Base-by-base conservation (phyloP, 306 rosid species). In the Prunus mira region DNA sequence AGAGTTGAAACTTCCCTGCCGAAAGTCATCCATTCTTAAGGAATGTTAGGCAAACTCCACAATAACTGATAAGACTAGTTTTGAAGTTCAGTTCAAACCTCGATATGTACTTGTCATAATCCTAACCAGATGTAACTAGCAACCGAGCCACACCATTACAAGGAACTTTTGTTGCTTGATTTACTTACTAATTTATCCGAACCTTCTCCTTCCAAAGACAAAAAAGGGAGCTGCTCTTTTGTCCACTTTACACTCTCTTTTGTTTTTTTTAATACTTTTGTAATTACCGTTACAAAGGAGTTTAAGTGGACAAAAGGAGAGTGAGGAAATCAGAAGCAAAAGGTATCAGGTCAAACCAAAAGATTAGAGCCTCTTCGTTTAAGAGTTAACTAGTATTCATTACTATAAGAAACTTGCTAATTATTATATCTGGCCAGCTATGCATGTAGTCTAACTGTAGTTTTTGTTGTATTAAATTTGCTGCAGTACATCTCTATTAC, bases 21-120 rank as follows among this genome's bases (percentile, higher is more conserved):
- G 9, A 38, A 38, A 38, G 43, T 38, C 43, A 38, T 38, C 5
- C 43, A 38, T 38, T 38, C 43, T 64, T 12, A 2, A 41, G 67
- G 65, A 79, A 74, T 41, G 75, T 74, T 61, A 61, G 83, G 76
- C 69, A 28, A 61, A 74, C 65, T 60, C 83, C 79, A 60, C 79
- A 17, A 3, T 3, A n/a, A 38, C 30, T 66, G 56, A 79, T 28
- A 73, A 7, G 50, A n/a, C 62, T 22, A 54, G 17, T 56, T 30
- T 27, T 10, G 51, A 18, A 49, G 57, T 32, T 20, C 28, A 8
- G 50, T 22, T 38, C 49, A 51, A 64, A 51, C 51, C 34, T 49
- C 6, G 32, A 63, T 66, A 17, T 7, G 51, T 65, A 67, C 74
- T 51, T 68, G 34, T 67, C 65, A 24, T 18, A 43, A 18, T 47